Conservation (phyloP, 2,329 filamentous ascomycete genomes). For the Pseudocercospora vitis region DNA sequence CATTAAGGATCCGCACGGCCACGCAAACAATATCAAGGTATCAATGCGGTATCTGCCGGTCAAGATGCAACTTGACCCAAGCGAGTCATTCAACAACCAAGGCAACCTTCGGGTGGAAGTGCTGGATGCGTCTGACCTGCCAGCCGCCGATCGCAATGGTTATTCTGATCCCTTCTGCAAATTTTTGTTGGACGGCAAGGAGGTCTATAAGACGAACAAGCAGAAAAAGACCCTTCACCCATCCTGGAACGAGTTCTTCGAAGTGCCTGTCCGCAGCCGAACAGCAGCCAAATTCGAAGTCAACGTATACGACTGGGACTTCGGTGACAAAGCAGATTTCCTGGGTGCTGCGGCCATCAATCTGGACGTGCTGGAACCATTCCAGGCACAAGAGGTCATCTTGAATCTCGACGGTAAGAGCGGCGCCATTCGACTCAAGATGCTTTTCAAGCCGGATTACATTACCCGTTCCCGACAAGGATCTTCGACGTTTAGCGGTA, state of each 20-base stretch:
- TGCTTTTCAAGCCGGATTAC: conserved; percentile 92
- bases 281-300: conserved; percentile 80
- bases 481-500: conserved; percentile 88
- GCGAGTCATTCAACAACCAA: conserved; percentile 99
- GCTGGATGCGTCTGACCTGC: conserved; percentile 81
- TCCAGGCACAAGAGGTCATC: conserved; percentile 72
- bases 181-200: conserved; percentile 84
- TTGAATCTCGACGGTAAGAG: conserved; percentile 85
- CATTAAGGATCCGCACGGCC: conserved; percentile 75
- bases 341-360: conserved; percentile 77
- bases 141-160: conserved; percentile 90
- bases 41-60: conserved; percentile 94
- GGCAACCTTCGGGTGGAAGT: conserved; percentile 92
- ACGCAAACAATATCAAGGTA: conserved; percentile 77
- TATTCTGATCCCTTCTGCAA: conserved; percentile 97
- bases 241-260: conserved; percentile 95
- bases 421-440: conserved; percentile 74
- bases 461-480: conserved; percentile 83
- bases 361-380: conserved; percentile 78
- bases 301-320: conserved; percentile 93
- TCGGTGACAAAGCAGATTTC: conserved; percentile 90
- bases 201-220: conserved; percentile 91
- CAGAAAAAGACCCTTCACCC: conserved; percentile 97
- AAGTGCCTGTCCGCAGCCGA: conserved; percentile 76
- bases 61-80: conserved; percentile 88